Conservation (phyloP, 306 rosid genomes). For the Quercus variabilis region DNA sequence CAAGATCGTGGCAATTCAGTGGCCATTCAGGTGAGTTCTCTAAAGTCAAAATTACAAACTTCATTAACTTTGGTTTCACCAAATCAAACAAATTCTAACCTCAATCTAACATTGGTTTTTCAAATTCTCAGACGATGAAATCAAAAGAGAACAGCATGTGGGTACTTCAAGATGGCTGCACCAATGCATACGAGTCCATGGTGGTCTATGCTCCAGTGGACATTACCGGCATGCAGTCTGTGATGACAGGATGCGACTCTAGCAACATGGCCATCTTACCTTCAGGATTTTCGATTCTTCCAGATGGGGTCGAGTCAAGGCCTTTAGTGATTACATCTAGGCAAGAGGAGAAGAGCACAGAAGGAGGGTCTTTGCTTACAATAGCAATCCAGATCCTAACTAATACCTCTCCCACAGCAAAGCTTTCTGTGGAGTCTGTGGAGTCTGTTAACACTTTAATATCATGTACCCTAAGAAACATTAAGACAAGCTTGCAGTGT, state of each 20-base stretch:
- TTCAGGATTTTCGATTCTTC: conserved; percentile 86
- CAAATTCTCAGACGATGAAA: conserved; percentile 51
- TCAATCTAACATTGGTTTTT: conserved; percentile 9
- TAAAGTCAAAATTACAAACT: not conserved
- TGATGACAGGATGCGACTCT: conserved; percentile 87
- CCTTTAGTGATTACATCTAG: conserved; percentile 72
- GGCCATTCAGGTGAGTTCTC: conserved; percentile 65
- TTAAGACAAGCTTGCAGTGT: conserved; percentile 81
- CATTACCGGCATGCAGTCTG: conserved; percentile 72
- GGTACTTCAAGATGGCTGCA: conserved; percentile 90
- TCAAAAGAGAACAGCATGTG: conserved; percentile 76
- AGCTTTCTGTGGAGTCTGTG: conserved; percentile 76
- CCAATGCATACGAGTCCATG: conserved; percentile 79
- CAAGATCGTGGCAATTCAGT: conserved; percentile 97
- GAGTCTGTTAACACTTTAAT: conserved; percentile 74
- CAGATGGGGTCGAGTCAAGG: conserved; percentile 78
- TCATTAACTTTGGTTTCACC: not conserved
- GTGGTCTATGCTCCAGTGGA: conserved; percentile 88
- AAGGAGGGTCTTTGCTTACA: conserved; percentile 86
- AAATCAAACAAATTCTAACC: not conserved
- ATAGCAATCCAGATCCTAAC: conserved; percentile 78
- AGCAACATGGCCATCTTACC: conserved; percentile 84
- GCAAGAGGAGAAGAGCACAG: conserved; percentile 60
- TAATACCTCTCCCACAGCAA: conserved; percentile 75
- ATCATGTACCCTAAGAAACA: conserved; percentile 75